A percentile compares a stretch with the other conserved stretches of the same genome.
Evolutionary conservation across 1,139 yeast genomes (phyloP).

Genomic region (Zygosaccharomyces sapae): DNA sequence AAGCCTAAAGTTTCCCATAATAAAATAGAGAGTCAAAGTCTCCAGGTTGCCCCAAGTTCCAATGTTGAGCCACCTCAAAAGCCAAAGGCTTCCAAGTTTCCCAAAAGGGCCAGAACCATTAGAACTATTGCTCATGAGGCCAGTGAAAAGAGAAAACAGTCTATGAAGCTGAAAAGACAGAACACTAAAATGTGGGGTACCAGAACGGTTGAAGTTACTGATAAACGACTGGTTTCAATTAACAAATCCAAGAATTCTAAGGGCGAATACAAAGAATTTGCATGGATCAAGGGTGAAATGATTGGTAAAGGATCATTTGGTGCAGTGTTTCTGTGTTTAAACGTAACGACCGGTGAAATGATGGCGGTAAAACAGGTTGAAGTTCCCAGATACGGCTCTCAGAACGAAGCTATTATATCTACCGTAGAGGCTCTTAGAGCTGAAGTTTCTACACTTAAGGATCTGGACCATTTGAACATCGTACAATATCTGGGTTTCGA

Average conservation of each 20-base stretch:
- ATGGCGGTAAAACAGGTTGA: conserved; percentile 95
- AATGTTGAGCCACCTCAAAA: background rate
- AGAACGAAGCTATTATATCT: conserved; percentile 43
- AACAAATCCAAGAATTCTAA: conserved; percentile 47
- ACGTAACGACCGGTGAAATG: conserved; percentile 97
- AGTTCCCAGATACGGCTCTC: conserved; percentile 50
- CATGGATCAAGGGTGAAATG: conserved; percentile 96
- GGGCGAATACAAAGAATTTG: conserved; percentile 78
- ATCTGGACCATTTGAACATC: conserved; percentile 86
- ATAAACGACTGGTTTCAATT: conserved; percentile 49
- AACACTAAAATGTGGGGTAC: conserved; percentile 99
- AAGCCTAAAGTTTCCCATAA: conserved; percentile 1
- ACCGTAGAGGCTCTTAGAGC: conserved; percentile 80
- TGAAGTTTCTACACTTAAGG: conserved; percentile 92
- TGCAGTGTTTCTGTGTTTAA: conserved; percentile 83
- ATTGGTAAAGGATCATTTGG: conserved; percentile 98
- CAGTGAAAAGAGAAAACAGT: conserved; percentile 49
- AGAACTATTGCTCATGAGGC: conserved; percentile 94
- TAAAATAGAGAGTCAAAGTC: background rate
- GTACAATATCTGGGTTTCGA: conserved; percentile 96
- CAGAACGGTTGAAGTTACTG: conserved; percentile 83
- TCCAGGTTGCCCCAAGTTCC: background rate
- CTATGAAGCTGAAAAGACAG: conserved; percentile 50
- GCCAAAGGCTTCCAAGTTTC: conserved; percentile 18
- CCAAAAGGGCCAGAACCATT: conserved; percentile 73